Evolutionary conservation across 805 yeast genomes (phyloP).

Genomic region (Wickerhamomyces mucosus): DNA sequence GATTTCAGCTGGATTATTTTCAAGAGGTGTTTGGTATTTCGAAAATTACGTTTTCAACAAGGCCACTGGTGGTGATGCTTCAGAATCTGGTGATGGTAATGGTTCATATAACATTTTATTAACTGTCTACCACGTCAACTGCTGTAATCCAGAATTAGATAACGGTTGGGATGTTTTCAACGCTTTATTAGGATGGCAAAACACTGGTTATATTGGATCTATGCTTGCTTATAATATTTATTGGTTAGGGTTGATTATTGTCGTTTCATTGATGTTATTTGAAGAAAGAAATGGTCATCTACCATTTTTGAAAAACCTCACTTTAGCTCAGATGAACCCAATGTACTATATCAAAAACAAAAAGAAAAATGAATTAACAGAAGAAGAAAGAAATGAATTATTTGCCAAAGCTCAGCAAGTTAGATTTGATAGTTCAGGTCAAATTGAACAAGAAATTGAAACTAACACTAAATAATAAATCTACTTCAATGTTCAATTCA

Average conservation of each 20-base stretch:
- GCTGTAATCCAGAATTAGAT: conserved; percentile 89
- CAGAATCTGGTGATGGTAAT: conserved; percentile 88
- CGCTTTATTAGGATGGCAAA: conserved; percentile 94
- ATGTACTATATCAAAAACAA: conserved; percentile 61
- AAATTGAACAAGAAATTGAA: conserved; percentile 5
- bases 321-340: conserved; percentile 53
- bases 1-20: conserved; percentile 86
- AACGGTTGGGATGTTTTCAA: conserved; percentile 98
- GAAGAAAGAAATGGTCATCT: conserved; percentile 81
- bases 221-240: conserved; percentile 81
- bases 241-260: conserved; percentile 63
- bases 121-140: conserved; percentile 93
- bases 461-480: neutral
- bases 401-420: conserved; percentile 34
- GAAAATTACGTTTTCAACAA: conserved; percentile 57
- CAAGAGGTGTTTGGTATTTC: conserved; percentile 88
- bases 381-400: conserved; percentile 42
- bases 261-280: conserved; percentile 53
- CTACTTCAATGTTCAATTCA: too few species aligned
- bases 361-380: conserved; percentile 48
- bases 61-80: conserved; percentile 87
- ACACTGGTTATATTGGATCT: conserved; percentile 90
- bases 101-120: conserved; percentile 81
- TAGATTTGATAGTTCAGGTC: conserved; percentile 29
- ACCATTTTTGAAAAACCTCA: conserved; percentile 49